Base-by-base conservation (phyloP, 495 filamentous ascomycete species). In the Tuber brumale region DNA sequence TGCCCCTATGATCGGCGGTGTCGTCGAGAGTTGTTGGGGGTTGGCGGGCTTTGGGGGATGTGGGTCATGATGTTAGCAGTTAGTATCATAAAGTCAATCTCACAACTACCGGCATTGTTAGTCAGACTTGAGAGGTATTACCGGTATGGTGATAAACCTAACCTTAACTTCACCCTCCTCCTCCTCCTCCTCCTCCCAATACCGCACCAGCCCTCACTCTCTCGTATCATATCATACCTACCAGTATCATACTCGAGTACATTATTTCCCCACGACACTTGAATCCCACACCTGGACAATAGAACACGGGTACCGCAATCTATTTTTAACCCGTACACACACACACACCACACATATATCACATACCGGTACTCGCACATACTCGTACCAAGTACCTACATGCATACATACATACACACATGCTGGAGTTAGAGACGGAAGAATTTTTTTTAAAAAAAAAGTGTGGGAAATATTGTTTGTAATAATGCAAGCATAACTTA, bases 61-160 rank as follows among this genome's bases (percentile, higher is more conserved):
- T 21, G 6, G 19, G 37, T 39, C 37, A 39, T 39, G 37, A 4
- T 39, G 37, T 4, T 39, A 39, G 37, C 37, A 39, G 37, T 4
- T 39, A 39, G n/a, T 4, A 39, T 39, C 2, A 4, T 39, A 46
- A 46, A 46, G 45, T 46, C 45, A 0, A 51, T 51, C 46, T 23
- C 46, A 0, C 19, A n/a, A 51, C 46, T 23, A 43, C 42, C 42
- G 42, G 42, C 37, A 57, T 57, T n/a, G 48, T 57, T 57, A 57
- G 48, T 57, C 48, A 57, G 48, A 21, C 23, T 0, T 4, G 2
- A n/a, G 9, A 57, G n/a, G n/a, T n/a, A n/a, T n/a, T n/a, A n/a
- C n/a, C n/a, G n/a, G n/a, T 27, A 72, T 43, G 45, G 70, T 72
- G 74, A 69, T 42, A 61, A 72, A 57, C 66, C 70, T 72, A 70